These are phyloP conservation scores for Xerocomus amazonicus DNA, from an alignment of 1,284 basidiomycete species.

Conservation along the genomic window DNA sequence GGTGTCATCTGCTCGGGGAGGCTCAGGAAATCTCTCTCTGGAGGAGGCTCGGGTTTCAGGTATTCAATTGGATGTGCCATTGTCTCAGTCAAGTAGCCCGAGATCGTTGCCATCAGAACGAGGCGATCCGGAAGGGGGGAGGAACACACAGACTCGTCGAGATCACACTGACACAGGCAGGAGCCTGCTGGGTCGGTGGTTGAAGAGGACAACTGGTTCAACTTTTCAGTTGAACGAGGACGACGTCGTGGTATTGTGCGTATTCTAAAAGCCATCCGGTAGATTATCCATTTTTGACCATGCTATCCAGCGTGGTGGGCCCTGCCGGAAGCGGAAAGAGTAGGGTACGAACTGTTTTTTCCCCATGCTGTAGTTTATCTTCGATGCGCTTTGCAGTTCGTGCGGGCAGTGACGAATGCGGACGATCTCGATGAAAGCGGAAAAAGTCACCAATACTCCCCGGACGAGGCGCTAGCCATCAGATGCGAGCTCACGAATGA, in stretches of 20 bases:
- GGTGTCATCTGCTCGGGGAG: too few relatives aligned
- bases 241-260: constrained; percentile 25
- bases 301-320: constrained; percentile 15
- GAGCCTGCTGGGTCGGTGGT: too few relatives aligned
- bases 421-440: not conserved
- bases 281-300: constrained; percentile 5
- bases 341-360: constrained; percentile 8
- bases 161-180: too few relatives aligned
- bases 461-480: constrained; percentile 1
- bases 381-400: constrained; percentile 9
- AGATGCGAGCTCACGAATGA: constrained; percentile 11
- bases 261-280: not conserved
- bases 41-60: not conserved
- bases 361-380: not conserved
- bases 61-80: not conserved
- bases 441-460: not conserved
- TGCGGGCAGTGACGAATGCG: constrained; percentile 7
- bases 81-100: not conserved
- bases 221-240: constrained; percentile 5
- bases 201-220: too few relatives aligned
- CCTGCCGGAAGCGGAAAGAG: constrained; percentile 21
- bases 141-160: too few relatives aligned
- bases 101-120: not conserved
- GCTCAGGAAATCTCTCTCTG: not conserved
- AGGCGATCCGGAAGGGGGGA: not conserved